These are phyloP conservation scores for Trichoderma endophyticum DNA, from an alignment of 2,329 filamentous ascomycete species.

Conservation along the genomic window DNA sequence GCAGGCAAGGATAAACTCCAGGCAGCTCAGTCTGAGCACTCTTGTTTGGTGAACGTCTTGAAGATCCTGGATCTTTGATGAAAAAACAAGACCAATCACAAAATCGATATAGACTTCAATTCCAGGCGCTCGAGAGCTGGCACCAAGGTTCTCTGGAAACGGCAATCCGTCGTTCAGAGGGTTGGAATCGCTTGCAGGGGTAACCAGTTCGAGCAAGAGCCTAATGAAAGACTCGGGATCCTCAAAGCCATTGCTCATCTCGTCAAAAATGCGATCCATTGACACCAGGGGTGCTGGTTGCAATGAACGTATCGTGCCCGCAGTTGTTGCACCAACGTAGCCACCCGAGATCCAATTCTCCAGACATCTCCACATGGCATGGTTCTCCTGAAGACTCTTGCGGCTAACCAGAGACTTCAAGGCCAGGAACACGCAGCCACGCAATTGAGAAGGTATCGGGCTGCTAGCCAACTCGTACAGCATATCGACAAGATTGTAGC, in stretches of 20 bases:
- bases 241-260: slow-evolving; percentile 76
- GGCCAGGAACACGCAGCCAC: slow-evolving; percentile 79
- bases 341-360: slow-evolving; percentile 74
- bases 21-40: slow-evolving; percentile 72
- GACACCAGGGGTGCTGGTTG: slow-evolving; percentile 38
- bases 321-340: slow-evolving; percentile 40
- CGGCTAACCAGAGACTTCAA: slow-evolving; percentile 71
- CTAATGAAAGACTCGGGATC: slow-evolving; percentile 81
- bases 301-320: slow-evolving; percentile 30
- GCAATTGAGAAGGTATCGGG: slow-evolving; percentile 69
- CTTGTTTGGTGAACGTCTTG: slow-evolving; percentile 66
- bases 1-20: slow-evolving; percentile 78
- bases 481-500: slow-evolving; percentile 66
- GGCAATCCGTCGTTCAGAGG: slow-evolving; percentile 72
- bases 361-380: slow-evolving; percentile 74
- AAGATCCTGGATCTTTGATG: slow-evolving; percentile 61
- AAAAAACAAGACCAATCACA: slow-evolving; percentile 75
- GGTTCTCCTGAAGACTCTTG: slow-evolving; percentile 65
- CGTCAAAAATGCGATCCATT: slow-evolving; percentile 66
- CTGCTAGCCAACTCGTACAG: slow-evolving; percentile 78
- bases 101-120: slow-evolving; percentile 94
- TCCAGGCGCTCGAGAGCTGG: slow-evolving; percentile 70
- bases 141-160: slow-evolving; percentile 82
- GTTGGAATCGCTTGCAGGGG: slow-evolving; percentile 59
- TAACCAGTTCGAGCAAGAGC: slow-evolving; percentile 68